Evolutionary conservation across 495 filamentous ascomycete genomes (phyloP), one percentile per base, ranked within the genome.

Genomic region (Penicillium canescens): DNA sequence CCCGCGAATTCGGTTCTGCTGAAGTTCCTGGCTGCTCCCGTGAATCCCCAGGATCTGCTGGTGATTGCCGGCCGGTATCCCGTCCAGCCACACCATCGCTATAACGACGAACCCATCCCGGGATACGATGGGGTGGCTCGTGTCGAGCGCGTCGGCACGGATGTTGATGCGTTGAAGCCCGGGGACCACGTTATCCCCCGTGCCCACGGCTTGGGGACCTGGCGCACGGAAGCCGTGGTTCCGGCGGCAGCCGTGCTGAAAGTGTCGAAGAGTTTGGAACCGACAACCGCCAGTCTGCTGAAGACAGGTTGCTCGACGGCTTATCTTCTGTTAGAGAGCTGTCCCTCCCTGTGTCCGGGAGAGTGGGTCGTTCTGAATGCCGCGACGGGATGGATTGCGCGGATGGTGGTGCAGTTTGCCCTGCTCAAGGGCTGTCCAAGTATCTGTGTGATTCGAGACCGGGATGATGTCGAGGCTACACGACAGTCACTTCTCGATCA

Each of bases 311-410:
- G 41, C 18, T 45, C 43, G 4, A 40, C 36, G 3, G 55, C 55
- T 11, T 54, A 55, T 38, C 55, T 57, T 36, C 16, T 57, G 18
- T 46, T 55, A 16, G 50, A 57, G 31, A 55, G 43, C 34, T 33
- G 31, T 26, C n/a, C 24, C 21, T 31, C 39, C 28, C 28, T 52
- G n/a, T 2, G 16, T 9, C 51, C 51, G 12, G 55, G 55, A 33
- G 55, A 57, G 4, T 56, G 52, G 55, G 39, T 57, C 39, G 42
- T 55, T 37, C 33, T 57, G 13, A 55, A 55, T 42, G 55, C 50
- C 11, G 55, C 52, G 0, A 57, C 52, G 3, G 39, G 55, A 6
- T 46, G 41, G 24, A 41, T 57, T 20, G 51, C 52, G 11, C 55
- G 43, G 6, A 45, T 57, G 38, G 26, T 57, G 40, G 41, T 45